Evolutionary conservation across 2,329 filamentous ascomycete genomes (phyloP), one percentile per base, ranked within the genome.

Genomic region (Sphaerulina vaccinii): DNA sequence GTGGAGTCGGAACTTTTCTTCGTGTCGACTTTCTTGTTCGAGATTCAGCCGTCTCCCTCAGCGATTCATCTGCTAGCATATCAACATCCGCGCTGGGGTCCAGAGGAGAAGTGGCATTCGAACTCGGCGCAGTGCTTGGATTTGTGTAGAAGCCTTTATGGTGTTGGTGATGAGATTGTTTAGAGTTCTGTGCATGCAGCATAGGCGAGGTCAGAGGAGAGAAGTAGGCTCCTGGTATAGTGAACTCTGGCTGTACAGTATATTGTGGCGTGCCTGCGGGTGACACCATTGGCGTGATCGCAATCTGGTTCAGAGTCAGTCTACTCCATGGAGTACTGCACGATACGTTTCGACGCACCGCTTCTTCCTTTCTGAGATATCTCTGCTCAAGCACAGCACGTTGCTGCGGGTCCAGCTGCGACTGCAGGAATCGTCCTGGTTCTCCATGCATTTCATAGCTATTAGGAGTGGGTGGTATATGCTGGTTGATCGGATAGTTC

Each of bases 241-340:
- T 79, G 62, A 83, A 88, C 49, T 82, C 78, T 10, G 76, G 74
- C 35, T 73, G 68, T 32, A 75, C 62, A 33, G 61, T 58, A 64
- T 91, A 88, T 44, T 90, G 77, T 18, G 88, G 88, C 1, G 88
- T 91, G 37, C 92, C 87, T 3, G 87, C 88, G n/a, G 88, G 88
- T 15, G 88, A 91, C 9, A 88, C 87, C 23, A 92, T 78, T 1
- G 88, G 88, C 2, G 88, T 92, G 65, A 91, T 91, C 8, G 62
- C 61, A 24, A 62, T 62, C 55, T 61, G 52, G 27, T 43, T 41
- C 37, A 35, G 42, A 50, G 57, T 59, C 54, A 57, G 55, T 44
- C 51, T 40, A 24, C 47, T 48, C 24, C 68, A 32, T 29, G 50
- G 45, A 27, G 36, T 50, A 37, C 39, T 18, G 23, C 18, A n/a